These are phyloP conservation scores for Globisporangium rhizosaccharum DNA, from an alignment of 352 stramenopile genomes.

Conservation along the genomic window DNA sequence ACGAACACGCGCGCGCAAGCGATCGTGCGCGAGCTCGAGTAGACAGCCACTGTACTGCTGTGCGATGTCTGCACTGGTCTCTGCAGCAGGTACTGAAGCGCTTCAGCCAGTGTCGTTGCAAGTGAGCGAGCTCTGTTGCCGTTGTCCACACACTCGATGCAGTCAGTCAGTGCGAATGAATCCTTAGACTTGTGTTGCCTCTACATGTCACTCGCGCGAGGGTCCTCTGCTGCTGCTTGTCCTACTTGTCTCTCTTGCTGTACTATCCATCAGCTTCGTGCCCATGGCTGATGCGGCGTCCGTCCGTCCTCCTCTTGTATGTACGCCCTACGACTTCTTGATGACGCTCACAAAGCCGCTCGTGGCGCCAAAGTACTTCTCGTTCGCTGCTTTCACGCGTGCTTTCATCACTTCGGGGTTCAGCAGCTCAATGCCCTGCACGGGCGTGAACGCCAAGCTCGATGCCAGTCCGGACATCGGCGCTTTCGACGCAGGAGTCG, in stretches of 20 bases:
- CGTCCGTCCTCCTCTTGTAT: background rate
- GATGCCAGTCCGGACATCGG: constrained; percentile 90
- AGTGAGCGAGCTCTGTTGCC: no score
- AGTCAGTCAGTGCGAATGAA: no score
- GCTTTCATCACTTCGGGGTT: constrained; percentile 94
- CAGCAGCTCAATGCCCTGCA: constrained; percentile 96
- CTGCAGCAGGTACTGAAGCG: background rate
- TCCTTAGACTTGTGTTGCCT: no score
- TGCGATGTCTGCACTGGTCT: no score
- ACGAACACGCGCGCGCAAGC: constrained; percentile 70
- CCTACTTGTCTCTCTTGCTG: background rate
- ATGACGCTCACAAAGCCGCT: constrained; percentile 95
- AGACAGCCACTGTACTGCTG: constrained; percentile 14
- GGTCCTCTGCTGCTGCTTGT: no score
- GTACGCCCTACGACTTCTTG: constrained; percentile 40
- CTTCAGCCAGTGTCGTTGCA: no score
- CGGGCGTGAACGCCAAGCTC: constrained; percentile 96
- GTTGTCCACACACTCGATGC: no score
- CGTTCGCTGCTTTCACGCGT: constrained; percentile 91
- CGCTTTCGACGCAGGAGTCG: constrained; percentile 20
- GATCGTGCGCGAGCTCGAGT: constrained; percentile 78
- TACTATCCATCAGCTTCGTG: background rate
- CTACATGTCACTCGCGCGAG: no score
- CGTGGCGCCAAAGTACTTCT: constrained; percentile 95
- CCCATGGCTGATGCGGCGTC: no score